Evolutionary conservation across 2,329 filamentous ascomycete species (phyloP).

Genomic region (Colletotrichum spinosum): DNA sequence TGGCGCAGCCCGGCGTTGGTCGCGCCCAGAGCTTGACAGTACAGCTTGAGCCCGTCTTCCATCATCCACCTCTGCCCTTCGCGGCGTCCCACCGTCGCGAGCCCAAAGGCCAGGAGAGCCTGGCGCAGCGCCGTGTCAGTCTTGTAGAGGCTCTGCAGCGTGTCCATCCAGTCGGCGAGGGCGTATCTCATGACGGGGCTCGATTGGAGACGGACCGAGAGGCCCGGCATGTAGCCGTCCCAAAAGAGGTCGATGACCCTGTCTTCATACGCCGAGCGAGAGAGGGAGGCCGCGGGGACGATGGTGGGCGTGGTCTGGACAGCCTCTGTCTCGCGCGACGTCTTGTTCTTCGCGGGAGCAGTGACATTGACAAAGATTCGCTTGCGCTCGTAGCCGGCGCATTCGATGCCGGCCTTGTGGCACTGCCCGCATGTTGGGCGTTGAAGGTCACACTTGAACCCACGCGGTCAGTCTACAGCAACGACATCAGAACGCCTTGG

Average conservation of each 20-base stretch:
- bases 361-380: slow-evolving; percentile 39
- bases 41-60: slow-evolving; percentile 39
- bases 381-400: slow-evolving; percentile 37
- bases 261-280: slow-evolving; percentile 36
- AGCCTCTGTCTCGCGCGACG: neutral
- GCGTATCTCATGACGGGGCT: slow-evolving; percentile 21
- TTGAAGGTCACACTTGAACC: slow-evolving; percentile 37
- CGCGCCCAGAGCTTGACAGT: slow-evolving; percentile 38
- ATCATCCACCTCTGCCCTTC: slow-evolving; percentile 39
- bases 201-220: slow-evolving; percentile 7
- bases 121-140: slow-evolving; percentile 35
- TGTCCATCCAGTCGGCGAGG: slow-evolving; percentile 39
- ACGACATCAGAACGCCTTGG: neutral
- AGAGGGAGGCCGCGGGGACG: slow-evolving; percentile 10
- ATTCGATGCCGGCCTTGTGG: slow-evolving; percentile 33
- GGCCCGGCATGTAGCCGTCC: slow-evolving; percentile 36
- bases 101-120: slow-evolving; percentile 40
- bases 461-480: slow-evolving; percentile 1
- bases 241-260: slow-evolving; percentile 37
- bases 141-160: slow-evolving; percentile 38
- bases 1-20: slow-evolving; percentile 20
- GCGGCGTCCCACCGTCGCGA: slow-evolving; percentile 38
- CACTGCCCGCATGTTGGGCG: slow-evolving; percentile 39
- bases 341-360: neutral
- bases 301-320: neutral